Evolutionary conservation across 257 asterid species (phyloP), one percentile per base, ranked within the genome.

Genomic region (Jacaranda mimosifolia): DNA sequence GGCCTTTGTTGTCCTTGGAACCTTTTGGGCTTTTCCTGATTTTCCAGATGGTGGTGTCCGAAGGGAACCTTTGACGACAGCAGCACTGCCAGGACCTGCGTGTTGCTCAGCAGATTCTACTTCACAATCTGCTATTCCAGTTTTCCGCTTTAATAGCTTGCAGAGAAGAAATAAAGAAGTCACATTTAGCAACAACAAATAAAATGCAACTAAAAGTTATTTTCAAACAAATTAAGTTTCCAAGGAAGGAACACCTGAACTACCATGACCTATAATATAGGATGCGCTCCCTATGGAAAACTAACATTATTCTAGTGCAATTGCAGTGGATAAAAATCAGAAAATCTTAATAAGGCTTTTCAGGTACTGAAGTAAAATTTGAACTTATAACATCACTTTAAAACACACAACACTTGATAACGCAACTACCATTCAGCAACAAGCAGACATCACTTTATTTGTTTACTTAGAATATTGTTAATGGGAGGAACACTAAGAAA

Each of bases 31-130:
- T 78, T 90, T 95, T 81, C 97, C 94, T 32, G 86, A 79, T 88
- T 91, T 96, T 74, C 90, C 91, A 9, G 96, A 83, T 10, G 87
- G 88, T 38, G 96, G 98, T 60, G 97, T 89, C 80, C 82, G 90
- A 71, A 81, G 67, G 1, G 86, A 74, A 72, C 79, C 86, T 77
- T 83, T 85, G 68, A 66, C 57, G 52, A 66, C 65, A 63, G 77
- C 78, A 69, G 76, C 59, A 80, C 39, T 80, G 72, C 79, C 83
- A 76, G 86, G 85, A 81, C 78, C 87, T 72, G 86, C 83, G 73
- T 82, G 84, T 52, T 69, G 86, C 73, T 87, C 90, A 40, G 79
- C 72, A 77, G 86, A 71, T 81, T 81, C 89, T 40, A 63, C 82
- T 86, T 87, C 91, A 82, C 57, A 74, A 67, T 80, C 87, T 71